Base-by-base conservation (phyloP, 2,329 filamentous ascomycete species). In the Elsinoe necatrix region DNA sequence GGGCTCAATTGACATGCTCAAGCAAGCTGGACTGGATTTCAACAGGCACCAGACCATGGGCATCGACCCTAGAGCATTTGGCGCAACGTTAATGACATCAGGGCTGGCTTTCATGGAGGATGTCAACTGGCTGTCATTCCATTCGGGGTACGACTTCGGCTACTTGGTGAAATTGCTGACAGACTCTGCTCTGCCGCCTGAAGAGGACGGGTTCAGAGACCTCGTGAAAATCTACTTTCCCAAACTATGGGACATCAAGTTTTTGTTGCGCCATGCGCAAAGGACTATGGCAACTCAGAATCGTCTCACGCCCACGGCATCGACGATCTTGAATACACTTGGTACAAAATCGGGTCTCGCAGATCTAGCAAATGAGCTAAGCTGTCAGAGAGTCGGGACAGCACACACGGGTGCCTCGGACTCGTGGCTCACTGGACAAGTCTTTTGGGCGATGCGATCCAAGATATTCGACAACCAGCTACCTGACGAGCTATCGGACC, bases 131-230 rank as follows among this genome's bases (percentile, higher is more conserved):
- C 88, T 98, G 61, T 95, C 89, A 3, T 97, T 97, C 73, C 93
- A 98, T 71, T 93, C 89, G 25, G 93, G 92, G 59, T 98, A 98
- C 72, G 93, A 98, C 74, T 97, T 98, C 72, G 93, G 91, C 50
- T 97, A 97, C 67, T 78, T 98, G 47, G 91, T 95, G 67, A 98
- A 98, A 74, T 84, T 96, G 58, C 84, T 98, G 69, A 85, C 88
- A 57, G 87, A 87, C 72, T 81, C 84, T 62, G 83, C 86, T 43
- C 78, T 98, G 6, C 93, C 93, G 0, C 87, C 90, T 63, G 89
- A 95, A 63, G 93, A 97, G 69, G 80, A 85, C 51, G 85, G 93
- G 61, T 98, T 97, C 70, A 87, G 95, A 68, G 82, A 85, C 65
- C 81, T 92, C 48, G 89, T 97, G 72, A 88, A 88, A 68, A 85